Percentiles rank a stretch among this genome's conserved stretches.
Evolutionary conservation across 441 rosid genomes (phyloP).

Genomic region (Sinapis alba): DNA sequence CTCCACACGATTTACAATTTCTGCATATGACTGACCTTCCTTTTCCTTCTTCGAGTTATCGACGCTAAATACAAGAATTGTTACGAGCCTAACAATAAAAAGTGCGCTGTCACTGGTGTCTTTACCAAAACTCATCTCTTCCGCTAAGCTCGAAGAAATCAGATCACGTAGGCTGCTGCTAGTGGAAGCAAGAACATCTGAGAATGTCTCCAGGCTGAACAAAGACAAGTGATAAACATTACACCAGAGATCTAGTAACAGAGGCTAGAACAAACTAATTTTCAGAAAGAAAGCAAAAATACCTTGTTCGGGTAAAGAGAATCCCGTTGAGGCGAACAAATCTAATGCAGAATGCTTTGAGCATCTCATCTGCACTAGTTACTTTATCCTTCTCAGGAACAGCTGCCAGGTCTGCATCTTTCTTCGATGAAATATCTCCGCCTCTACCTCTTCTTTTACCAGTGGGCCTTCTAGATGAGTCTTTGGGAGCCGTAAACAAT

Average conservation of each 20-base stretch:
- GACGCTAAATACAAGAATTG: slow-evolving; percentile 73
- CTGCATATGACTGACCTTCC: slow-evolving; percentile 90
- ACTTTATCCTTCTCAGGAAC: slow-evolving; percentile 51
- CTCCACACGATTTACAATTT: slow-evolving; percentile 86
- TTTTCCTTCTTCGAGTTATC: slow-evolving; percentile 73
- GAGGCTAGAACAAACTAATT: neutral
- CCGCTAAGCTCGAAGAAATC: slow-evolving; percentile 69
- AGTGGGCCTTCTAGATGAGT: slow-evolving; percentile 42
- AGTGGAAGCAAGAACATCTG: slow-evolving; percentile 67
- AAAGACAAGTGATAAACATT: slow-evolving; percentile 27
- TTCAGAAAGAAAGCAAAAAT: neutral
- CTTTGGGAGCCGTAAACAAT: slow-evolving; percentile 49
- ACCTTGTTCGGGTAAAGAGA: slow-evolving; percentile 94
- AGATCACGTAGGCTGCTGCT: slow-evolving; percentile 65
- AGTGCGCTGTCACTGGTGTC: slow-evolving; percentile 69
- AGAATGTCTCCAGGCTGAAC: slow-evolving; percentile 86
- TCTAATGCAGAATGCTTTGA: slow-evolving; percentile 64
- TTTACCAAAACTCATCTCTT: slow-evolving; percentile 69
- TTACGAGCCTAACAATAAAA: slow-evolving; percentile 66
- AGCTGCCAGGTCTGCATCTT: slow-evolving; percentile 51
- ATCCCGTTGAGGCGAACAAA: slow-evolving; percentile 92
- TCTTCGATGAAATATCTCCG: slow-evolving; percentile 51
- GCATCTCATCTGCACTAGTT: slow-evolving; percentile 48
- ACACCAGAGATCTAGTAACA: slow-evolving; percentile 12
- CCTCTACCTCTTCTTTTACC: slow-evolving; percentile 73